A percentile compares a stretch with the other conserved stretches of the same genome.
Conservation (phyloP, 1,139 yeast genomes). For the Candida sanyaensis region DNA sequence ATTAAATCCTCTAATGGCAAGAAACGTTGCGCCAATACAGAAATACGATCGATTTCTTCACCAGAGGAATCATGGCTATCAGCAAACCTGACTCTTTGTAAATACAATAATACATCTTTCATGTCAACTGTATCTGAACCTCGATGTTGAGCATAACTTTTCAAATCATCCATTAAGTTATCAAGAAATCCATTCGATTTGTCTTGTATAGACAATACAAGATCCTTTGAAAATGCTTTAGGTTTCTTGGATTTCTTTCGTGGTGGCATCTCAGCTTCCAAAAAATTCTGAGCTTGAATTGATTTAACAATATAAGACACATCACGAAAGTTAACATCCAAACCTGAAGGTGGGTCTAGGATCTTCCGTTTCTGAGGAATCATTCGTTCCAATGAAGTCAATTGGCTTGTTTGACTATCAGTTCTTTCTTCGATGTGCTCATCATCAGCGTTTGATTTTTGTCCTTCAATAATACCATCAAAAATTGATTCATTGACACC, state of each 20-base stretch:
- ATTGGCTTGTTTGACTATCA: background rate
- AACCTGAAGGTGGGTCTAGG: background rate
- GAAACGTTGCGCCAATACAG: conserved; percentile 35
- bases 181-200: conserved; percentile 33
- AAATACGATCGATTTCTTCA: conserved; percentile 23
- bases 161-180: conserved; percentile 35
- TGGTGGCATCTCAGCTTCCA: background rate
- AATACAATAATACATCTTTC: conserved; percentile 36
- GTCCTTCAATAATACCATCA: conserved; percentile 3
- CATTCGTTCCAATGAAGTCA: background rate
- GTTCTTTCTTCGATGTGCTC: background rate
- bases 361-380: background rate
- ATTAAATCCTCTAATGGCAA: conserved; percentile 41
- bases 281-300: conserved; percentile 4
- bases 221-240: conserved; percentile 1
- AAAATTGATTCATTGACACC: conserved; percentile 2
- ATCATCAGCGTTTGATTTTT: background rate
- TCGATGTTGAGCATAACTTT: conserved; percentile 37
- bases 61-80: conserved; percentile 16
- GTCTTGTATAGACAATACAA: conserved; percentile 16
- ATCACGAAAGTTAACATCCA: conserved; percentile 5
- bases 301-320: conserved; percentile 7
- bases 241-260: conserved; percentile 3
- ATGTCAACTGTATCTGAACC: conserved; percentile 27
- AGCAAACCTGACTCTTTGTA: conserved; percentile 34